Evolutionary conservation across 345 rosid genomes (phyloP).

Genomic region (Gynandropsis gynandra): DNA sequence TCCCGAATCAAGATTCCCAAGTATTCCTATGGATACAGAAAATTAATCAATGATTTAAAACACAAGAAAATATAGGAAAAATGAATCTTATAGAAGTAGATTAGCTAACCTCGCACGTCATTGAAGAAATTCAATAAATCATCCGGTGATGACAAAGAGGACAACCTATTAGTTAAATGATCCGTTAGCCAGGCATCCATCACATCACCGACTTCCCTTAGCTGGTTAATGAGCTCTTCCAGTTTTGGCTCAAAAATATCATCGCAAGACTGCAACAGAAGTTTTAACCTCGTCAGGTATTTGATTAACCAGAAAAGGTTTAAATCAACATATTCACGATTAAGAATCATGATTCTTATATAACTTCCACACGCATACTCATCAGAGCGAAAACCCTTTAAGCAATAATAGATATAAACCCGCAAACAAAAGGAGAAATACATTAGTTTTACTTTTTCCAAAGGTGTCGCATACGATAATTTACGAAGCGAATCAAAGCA

Average conservation of each 20-base stretch:
- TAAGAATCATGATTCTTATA: not conserved
- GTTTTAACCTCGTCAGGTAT: constrained; percentile 11
- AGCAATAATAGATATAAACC: not conserved
- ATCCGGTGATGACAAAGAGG: constrained; percentile 66
- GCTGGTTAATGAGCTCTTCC: constrained; percentile 56
- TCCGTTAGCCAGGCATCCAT: constrained; percentile 63
- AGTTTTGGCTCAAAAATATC: constrained; percentile 76
- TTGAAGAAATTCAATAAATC: constrained; percentile 72
- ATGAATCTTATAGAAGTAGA: not conserved
- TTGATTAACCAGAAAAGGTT: not conserved
- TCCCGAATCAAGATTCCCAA: constrained; percentile 63
- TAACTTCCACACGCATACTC: not conserved
- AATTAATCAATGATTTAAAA: constrained; percentile 3
- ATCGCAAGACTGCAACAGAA: constrained; percentile 59
- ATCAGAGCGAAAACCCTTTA: not conserved
- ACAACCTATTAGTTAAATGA: constrained; percentile 51
- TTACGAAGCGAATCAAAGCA: not conserved
- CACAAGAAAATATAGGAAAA: constrained; percentile 5
- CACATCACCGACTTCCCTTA: constrained; percentile 57
- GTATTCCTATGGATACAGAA: constrained; percentile 43
- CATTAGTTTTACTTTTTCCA: too few species aligned
- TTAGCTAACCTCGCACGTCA: constrained; percentile 67
- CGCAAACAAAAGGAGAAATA: too few species aligned
- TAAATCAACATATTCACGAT: not conserved
- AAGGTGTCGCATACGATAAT: too few species aligned